Conservation (phyloP, 192 early-diverging fungal genomes). For the Coemansia sp. region DNA sequence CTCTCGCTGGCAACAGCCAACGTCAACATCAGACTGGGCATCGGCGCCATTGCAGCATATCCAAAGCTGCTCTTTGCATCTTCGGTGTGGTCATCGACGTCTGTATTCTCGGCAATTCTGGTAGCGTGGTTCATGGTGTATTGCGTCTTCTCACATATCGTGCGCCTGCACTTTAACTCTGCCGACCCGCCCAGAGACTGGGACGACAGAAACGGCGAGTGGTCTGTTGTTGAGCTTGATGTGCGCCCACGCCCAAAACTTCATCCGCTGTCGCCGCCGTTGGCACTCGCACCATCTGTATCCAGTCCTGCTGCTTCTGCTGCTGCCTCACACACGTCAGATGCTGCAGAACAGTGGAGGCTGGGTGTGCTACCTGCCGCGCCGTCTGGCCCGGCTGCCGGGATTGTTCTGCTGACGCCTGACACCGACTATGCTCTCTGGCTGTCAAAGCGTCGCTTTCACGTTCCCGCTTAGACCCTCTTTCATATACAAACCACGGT, state of each 20-base stretch:
- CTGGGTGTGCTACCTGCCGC: slow-evolving; percentile 37
- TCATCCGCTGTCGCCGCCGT: background rate
- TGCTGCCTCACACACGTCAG: background rate
- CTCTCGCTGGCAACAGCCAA: slow-evolving; percentile 48
- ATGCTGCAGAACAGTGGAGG: slow-evolving; percentile 35
- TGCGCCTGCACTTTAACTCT: slow-evolving; percentile 48
- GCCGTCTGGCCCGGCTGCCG: background rate
- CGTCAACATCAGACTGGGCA: slow-evolving; percentile 43
- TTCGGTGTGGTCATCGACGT: slow-evolving; percentile 46
- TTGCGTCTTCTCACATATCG: slow-evolving; percentile 48
- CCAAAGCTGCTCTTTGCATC: slow-evolving; percentile 52
- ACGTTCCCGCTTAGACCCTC: background rate
- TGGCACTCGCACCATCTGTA: background rate
- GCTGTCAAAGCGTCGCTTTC: slow-evolving; percentile 13
- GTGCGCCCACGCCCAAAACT: slow-evolving; percentile 31
- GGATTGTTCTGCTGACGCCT: slow-evolving; percentile 39
- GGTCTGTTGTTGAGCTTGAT: slow-evolving; percentile 49
- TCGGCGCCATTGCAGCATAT: slow-evolving; percentile 39
- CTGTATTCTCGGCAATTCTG: slow-evolving; percentile 51
- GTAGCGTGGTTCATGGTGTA: slow-evolving; percentile 52
- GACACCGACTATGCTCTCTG: slow-evolving; percentile 36
- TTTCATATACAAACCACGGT: background rate
- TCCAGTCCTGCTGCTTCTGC: slow-evolving; percentile 8
- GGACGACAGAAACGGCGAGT: slow-evolving; percentile 54
- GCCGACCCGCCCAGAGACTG: slow-evolving; percentile 53